Conservation (phyloP, 1,139 yeast species). For the Debaryomycetaceae sp. region DNA sequence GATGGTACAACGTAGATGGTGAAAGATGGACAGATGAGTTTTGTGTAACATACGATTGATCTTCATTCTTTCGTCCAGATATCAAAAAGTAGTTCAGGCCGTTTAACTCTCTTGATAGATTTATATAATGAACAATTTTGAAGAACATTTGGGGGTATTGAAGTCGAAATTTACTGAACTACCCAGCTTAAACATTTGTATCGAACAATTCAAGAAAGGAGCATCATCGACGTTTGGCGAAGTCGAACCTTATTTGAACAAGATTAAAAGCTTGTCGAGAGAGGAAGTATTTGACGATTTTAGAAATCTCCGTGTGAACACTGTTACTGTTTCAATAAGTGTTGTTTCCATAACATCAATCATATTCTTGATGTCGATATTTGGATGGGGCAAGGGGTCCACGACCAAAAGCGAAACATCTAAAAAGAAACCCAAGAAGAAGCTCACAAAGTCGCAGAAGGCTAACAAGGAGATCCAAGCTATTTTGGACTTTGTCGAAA, state of each 20-base stretch:
- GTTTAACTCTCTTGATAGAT: background rate
- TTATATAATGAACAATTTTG: background rate
- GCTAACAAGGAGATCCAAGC: constrained; percentile 40
- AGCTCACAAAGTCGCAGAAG: constrained; percentile 40
- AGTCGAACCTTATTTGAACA: constrained; percentile 3
- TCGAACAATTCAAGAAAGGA: constrained; percentile 8
- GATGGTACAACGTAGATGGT: background rate
- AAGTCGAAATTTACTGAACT: background rate
- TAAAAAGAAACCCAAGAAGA: constrained; percentile 31
- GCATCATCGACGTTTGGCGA: constrained; percentile 1
- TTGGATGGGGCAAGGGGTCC: background rate
- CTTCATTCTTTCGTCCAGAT: background rate
- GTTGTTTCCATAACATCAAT: constrained; percentile 30
- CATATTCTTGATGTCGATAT: constrained; percentile 10
- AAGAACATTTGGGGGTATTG: background rate
- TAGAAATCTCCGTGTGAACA: constrained; percentile 25
- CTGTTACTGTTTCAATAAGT: constrained; percentile 33
- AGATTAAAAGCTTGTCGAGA: constrained; percentile 4
- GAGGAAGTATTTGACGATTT: constrained; percentile 31
- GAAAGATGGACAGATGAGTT: background rate
- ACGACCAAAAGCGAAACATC: constrained; percentile 9
- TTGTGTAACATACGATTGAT: background rate
- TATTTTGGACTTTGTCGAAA: constrained; percentile 41
- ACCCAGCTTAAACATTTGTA: constrained; percentile 9
- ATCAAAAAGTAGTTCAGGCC: background rate